Conservation (phyloP, 768 basidiomycete genomes). For the Symmetrospora coprosmae region DNA sequence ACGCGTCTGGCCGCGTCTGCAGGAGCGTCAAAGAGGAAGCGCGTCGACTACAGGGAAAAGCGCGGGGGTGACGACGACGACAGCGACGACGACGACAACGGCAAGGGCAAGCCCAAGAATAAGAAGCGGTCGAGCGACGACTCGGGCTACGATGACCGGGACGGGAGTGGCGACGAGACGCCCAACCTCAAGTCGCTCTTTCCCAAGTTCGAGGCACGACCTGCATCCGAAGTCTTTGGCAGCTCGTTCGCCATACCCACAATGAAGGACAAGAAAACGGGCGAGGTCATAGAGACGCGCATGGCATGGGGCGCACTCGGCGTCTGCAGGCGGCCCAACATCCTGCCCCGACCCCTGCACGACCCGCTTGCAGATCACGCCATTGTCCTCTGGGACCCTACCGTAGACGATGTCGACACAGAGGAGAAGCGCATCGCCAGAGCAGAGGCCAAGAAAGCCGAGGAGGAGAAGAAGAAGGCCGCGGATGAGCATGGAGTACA, state of each 20-base stretch:
- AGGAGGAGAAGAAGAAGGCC: conserved; percentile 47
- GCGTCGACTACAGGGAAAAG: conserved; percentile 64
- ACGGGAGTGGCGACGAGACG: background rate
- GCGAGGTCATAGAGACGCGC: conserved; percentile 21
- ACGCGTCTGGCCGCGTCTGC: conserved; percentile 2
- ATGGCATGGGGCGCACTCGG: conserved; percentile 48
- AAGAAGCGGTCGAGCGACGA: conserved; percentile 43
- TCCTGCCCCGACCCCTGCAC: conserved; percentile 81
- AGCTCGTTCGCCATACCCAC: conserved; percentile 17
- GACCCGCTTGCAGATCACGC: conserved; percentile 97
- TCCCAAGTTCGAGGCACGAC: conserved; percentile 15
- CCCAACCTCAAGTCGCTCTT: background rate
- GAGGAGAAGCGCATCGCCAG: conserved; percentile 62
- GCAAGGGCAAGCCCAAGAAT: conserved; percentile 50
- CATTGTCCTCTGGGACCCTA: conserved; percentile 92
- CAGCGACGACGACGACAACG: conserved; percentile 44
- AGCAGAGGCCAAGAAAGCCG: conserved; percentile 35
- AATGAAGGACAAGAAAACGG: conserved; percentile 23
- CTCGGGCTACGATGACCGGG: conserved; percentile 6
- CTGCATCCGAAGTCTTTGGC: background rate
- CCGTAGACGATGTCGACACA: conserved; percentile 79
- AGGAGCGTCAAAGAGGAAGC: conserved; percentile 59
- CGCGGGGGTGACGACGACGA: conserved; percentile 40
- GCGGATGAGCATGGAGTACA: conserved; percentile 69
- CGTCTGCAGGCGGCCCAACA: conserved; percentile 59